These are phyloP conservation scores for Microbotryum violaceum DNA, from an alignment of 1,284 basidiomycete species.

Conservation along the genomic window DNA sequence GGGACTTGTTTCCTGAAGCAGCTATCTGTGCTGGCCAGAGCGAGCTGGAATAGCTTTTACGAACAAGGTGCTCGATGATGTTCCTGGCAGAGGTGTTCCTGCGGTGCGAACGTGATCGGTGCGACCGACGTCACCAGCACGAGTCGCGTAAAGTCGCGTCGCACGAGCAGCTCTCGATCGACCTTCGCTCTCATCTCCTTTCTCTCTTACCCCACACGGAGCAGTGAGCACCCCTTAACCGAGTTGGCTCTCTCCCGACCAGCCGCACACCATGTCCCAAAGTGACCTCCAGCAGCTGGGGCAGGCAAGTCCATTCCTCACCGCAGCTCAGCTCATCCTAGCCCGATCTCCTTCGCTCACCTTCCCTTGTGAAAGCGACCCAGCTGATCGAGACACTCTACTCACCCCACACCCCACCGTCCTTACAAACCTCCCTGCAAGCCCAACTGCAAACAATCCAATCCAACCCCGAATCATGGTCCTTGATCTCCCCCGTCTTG, in stretches of 20 bases:
- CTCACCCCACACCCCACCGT: slow-evolving; percentile 11
- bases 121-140: no score
- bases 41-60: no score
- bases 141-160: no score
- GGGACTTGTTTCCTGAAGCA: no score
- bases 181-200: neutral
- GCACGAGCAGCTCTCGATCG: no score
- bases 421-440: slow-evolving; percentile 10
- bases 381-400: slow-evolving; percentile 23
- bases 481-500: slow-evolving; percentile 13
- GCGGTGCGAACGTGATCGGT: no score
- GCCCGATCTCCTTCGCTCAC: neutral
- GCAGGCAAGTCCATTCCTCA: neutral
- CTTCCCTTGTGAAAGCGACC: neutral
- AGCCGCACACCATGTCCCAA: slow-evolving; percentile 10
- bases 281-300: slow-evolving; percentile 16
- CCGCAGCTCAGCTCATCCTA: neutral
- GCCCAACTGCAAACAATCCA: slow-evolving; percentile 18
- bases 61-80: no score
- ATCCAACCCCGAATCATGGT: slow-evolving; percentile 6
- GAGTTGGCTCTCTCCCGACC: neutral
- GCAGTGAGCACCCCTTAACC: neutral
- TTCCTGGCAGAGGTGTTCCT: no score
- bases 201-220: neutral
- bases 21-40: no score